phyloP scores from a whole-genome alignment of 164 flowering plant genomes.

The Platanus orientalis region DNA sequence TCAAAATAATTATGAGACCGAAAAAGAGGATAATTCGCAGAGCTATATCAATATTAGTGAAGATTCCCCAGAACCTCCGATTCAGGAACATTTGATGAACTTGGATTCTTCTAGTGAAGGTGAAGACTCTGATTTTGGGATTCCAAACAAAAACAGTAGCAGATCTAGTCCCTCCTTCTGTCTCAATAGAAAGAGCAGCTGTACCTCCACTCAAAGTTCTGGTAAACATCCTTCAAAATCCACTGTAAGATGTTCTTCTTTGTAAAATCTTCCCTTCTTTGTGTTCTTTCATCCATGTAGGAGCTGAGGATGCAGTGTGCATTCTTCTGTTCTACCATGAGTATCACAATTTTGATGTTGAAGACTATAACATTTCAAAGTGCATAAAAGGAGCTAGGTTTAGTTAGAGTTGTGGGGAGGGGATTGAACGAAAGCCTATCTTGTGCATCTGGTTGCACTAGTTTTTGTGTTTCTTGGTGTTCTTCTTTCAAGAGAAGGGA shows the following conservation, averaged over 20 bases:
- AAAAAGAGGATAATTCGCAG: slow-evolving; percentile 11
- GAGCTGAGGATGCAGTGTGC: neutral
- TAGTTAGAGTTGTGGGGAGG: no score
- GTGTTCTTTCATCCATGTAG: neutral
- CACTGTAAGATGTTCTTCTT: slow-evolving; percentile 28
- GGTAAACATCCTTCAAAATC: slow-evolving; percentile 21
- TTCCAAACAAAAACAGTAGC: slow-evolving; percentile 10
- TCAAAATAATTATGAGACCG: slow-evolving; percentile 13
- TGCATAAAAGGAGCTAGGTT: neutral
- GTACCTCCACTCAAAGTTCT: slow-evolving; percentile 12
- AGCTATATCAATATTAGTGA: slow-evolving; percentile 21
- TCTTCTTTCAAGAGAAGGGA: no score
- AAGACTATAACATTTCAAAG: neutral
- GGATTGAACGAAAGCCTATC: no score
- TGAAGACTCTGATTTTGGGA: slow-evolving; percentile 33
- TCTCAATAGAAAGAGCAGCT: slow-evolving; percentile 14
- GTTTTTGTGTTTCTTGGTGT: neutral
- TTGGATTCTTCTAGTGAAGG: slow-evolving; percentile 58
- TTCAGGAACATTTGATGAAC: slow-evolving; percentile 21
- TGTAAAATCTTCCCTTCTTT: neutral
- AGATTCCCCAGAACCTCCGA: slow-evolving; percentile 33
- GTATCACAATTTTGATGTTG: neutral
- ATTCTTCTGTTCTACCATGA: neutral
- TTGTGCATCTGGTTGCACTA: neutral
- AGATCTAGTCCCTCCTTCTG: slow-evolving; percentile 7